Evolutionary conservation across 1,284 basidiomycete species (phyloP), one percentile per base, ranked within the genome.

Genomic region (Cutaneotrichosporon cutaneum): DNA sequence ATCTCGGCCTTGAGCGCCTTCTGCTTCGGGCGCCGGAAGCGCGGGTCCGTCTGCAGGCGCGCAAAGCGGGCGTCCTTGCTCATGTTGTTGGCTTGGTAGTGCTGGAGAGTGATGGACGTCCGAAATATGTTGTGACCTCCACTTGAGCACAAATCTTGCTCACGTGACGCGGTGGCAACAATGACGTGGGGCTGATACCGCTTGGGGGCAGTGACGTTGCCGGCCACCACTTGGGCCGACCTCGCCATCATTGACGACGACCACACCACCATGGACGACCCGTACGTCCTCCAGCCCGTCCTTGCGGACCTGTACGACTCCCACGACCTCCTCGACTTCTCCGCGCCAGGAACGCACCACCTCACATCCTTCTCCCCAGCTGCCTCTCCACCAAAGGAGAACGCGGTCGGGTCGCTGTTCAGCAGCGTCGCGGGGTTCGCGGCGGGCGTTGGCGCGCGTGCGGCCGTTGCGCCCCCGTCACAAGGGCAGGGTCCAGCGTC

Each of bases 31-130:
- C 85, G 85, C 39, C 94, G 84, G 82, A 99, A 99, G 60, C 95
- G 87, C 58, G 95, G 95, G 79, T 99, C 95, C 32, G 90, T 88
- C 76, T 88, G 89, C 57, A 98, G 83, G 61, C 90, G 84, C 33
- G 90, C 86, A 78, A 99, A 98, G 36, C 95, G 86, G 36, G 88
- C 82, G 79, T 95, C 93, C 18, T 47, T 45, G 4, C 56, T 56
- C 64, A 66, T 66, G 1, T 16, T 47, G 26, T n/a, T n/a, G 42
- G 47, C 4, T 26, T 30, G 32, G 24, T 22, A 44, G 21, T 53
- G 53, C 22, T 35, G 21, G 7, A 30, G 36, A 54, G 4, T n/a
- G n/a, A n/a, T n/a, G n/a, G n/a, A n/a, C n/a, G n/a, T 10, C 42
- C 5, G 36, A 14, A 11, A 26, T 14, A 26, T 27, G 35, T 24